Evolutionary conservation across 2,329 filamentous ascomycete genomes (phyloP), one percentile per base, ranked within the genome.

Genomic region (Pseudogymnoascus sp.): DNA sequence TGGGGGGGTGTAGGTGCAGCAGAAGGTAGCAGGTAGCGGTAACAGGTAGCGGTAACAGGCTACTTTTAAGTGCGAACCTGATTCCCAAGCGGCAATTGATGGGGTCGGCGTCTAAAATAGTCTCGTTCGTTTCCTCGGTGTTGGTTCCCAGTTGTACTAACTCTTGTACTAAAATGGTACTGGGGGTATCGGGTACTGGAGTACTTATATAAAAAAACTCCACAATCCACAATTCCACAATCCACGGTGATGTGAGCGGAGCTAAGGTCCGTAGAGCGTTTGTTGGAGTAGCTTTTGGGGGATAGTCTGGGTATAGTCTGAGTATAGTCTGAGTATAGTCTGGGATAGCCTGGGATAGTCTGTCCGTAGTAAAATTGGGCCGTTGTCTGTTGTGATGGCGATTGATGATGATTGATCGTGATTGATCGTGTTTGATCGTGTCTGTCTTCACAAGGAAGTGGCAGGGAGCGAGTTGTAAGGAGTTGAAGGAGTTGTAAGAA

Each of bases 51-150:
- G 11, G 44, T 50, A 50, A 26, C 4, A 53, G 47, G 26, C 31
- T 40, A 40, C 57, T 36, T 36, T 36, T 60, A 60, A 60, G 57
- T 60, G 57, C 33, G 57, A 60, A 36, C 36, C 57, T 36, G 36
- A 60, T 60, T 60, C 57, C 57, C 57, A 40, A 60, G 57, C 57
- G 57, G 57, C 57, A 60, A 60, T 40, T 60, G 57, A 60, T 53
- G 57, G 57, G 57, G 36, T 36, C 28, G 57, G 57, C 57, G 57
- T 60, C 57, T 60, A 60, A 60, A 60, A 38, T 60, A 60, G 57
- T 60, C 7, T 60, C 57, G 57, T 53, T 31, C 47, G 26, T 4
- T 31, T 26, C 47, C 47, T 31, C 47, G 47, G 26, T 53, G 47
- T 53, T 53, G 47, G 47, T 7, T 31, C 26, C 23, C 3, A 33